Evolutionary conservation across 768 basidiomycete genomes (phyloP).

Genomic region (Candolleomyces aberdarensis): DNA sequence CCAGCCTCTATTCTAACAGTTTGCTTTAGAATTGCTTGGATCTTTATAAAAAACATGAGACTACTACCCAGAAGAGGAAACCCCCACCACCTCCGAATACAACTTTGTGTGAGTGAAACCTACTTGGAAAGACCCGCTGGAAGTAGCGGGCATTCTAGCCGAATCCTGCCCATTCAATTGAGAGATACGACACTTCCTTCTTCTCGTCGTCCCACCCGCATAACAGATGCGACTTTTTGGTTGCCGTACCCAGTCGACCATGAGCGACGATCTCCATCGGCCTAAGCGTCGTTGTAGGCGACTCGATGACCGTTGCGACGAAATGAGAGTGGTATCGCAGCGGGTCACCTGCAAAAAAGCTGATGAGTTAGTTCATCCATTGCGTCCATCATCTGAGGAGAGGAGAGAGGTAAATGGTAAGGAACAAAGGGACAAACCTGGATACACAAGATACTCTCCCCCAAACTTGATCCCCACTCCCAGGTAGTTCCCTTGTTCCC

Average conservation of each 20-base stretch:
- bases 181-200: slow-evolving; percentile 66
- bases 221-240: slow-evolving; percentile 92
- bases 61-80: too few species aligned
- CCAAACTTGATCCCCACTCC: slow-evolving; percentile 93
- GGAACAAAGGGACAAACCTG: slow-evolving; percentile 51
- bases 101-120: too few species aligned
- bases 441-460: slow-evolving; percentile 94
- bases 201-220: slow-evolving; percentile 83
- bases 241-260: slow-evolving; percentile 88
- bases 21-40: too few species aligned
- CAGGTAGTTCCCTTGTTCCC: slow-evolving; percentile 84
- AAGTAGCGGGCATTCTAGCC: slow-evolving; percentile 53
- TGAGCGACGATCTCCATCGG: slow-evolving; percentile 97
- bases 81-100: too few species aligned
- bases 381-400: not conserved
- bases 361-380: not conserved
- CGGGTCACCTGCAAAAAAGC: slow-evolving; percentile 67
- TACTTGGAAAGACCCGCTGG: too few species aligned
- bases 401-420: not conserved
- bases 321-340: slow-evolving; percentile 97
- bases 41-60: too few species aligned
- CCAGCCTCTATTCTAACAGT: too few species aligned
- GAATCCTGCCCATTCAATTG: slow-evolving; percentile 90
- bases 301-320: slow-evolving; percentile 25
- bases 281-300: slow-evolving; percentile 42